Evolutionary conservation across 108 stramenopile genomes (phyloP), one percentile per base, ranked within the genome.

Genomic region (Asterionellopsis glacialis): DNA sequence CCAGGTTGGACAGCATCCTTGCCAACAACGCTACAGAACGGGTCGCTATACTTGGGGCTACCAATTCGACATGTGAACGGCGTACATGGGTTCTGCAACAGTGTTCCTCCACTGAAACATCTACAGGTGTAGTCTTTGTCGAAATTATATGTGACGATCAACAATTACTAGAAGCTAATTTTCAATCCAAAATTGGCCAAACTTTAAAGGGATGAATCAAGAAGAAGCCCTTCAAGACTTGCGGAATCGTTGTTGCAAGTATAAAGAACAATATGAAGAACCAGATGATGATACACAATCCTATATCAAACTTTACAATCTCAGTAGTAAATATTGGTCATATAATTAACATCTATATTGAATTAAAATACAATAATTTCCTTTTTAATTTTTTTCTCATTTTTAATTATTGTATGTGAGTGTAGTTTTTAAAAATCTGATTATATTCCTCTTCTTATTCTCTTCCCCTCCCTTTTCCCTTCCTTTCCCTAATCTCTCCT

Each of bases 21-120:
- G n/a, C n/a, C n/a, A n/a, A n/a, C n/a, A n/a, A n/a, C n/a, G n/a
- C n/a, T n/a, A n/a, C n/a, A n/a, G 85, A 85, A 51, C 63, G 83
- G 0, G 84, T 97, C 51, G 97, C 94, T 11, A 89, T 98, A 19
- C 97, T 95, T 64, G 97, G 97, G 72, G 97, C 97, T 0, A 98
- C 97, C 18, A 98, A 98, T 55, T 95, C 95, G 14, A 97, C 97
- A 1, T 62, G 66, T 19, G 74, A 73, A 41, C 69, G 94, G 45
- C 51, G 94, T 12, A 61, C 76, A 33, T 86, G 85, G 91, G 72
- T 97, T 28, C 59, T 91, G 57, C 71, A 86, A 54, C 82, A 91
- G 45, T 88, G 90, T 58, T 88, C 81, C 14, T 79, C 81, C 33
- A 70, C 73, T 9, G 81, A 77, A 23, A 88, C 83, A 55, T 73